These are phyloP conservation scores for Cyberlindnera xishuangbannaensis DNA, from an alignment of 805 yeast genomes.

Conservation along the genomic window DNA sequence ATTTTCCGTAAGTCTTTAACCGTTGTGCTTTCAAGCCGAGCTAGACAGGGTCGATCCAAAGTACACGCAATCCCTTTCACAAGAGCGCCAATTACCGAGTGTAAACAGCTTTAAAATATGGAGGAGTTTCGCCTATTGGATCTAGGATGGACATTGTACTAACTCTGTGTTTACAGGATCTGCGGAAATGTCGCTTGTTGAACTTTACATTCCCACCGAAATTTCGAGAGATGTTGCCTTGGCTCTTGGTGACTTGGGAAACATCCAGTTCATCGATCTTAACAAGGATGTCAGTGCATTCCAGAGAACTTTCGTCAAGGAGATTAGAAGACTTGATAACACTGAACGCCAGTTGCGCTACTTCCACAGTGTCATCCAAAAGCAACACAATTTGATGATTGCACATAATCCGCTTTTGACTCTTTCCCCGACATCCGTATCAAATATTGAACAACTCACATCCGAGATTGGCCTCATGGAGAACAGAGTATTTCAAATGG, in stretches of 20 bases:
- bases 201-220: conserved; percentile 87
- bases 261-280: conserved; percentile 84
- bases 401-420: conserved; percentile 27
- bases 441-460: conserved; percentile 59
- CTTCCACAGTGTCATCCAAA: conserved; percentile 43
- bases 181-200: conserved; percentile 95
- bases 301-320: conserved; percentile 88
- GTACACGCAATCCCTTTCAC: no score
- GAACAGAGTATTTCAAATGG: conserved; percentile 65
- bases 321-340: conserved; percentile 76
- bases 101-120: no score
- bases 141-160: no score
- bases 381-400: conserved; percentile 35
- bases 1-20: conserved; percentile 33
- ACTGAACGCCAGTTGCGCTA: conserved; percentile 78
- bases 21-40: no score
- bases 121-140: no score
- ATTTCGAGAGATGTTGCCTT: conserved; percentile 82
- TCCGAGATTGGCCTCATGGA: conserved; percentile 64
- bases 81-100: no score
- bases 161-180: conserved; percentile 61
- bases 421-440: conserved; percentile 27
- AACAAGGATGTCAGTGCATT: conserved; percentile 76
- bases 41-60: no score
- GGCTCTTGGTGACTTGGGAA: conserved; percentile 79